Percentiles rank a stretch among this genome's conserved stretches.
These are phyloP conservation scores for Apophysomyces trapeziformis DNA, from an alignment of 371 early-diverging fungal species.

Conservation along the genomic window DNA sequence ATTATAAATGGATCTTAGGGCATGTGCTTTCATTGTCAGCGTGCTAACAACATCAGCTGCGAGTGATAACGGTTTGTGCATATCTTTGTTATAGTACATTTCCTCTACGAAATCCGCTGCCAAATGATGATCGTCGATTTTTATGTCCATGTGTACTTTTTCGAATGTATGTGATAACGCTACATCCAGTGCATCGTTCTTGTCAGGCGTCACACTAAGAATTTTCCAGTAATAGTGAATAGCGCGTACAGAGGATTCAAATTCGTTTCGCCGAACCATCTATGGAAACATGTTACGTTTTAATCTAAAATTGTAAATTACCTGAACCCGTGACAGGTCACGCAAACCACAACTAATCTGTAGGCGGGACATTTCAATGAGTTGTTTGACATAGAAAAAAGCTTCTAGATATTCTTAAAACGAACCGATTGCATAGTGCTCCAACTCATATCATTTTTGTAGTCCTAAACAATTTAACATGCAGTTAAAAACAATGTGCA, in stretches of 20 bases:
- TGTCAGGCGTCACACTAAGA: slow-evolving; percentile 14
- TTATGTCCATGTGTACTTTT: not conserved
- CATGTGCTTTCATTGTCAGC: slow-evolving; percentile 10
- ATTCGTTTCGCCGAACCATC: slow-evolving; percentile 16
- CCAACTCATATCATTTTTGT: slow-evolving; percentile 28
- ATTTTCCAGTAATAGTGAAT: slow-evolving; percentile 32
- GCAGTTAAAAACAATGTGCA: slow-evolving; percentile 1
- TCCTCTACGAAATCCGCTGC: not conserved
- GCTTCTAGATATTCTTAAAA: slow-evolving; percentile 6
- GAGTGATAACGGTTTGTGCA: slow-evolving; percentile 12
- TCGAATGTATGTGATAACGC: slow-evolving; percentile 14
- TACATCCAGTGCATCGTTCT: slow-evolving; percentile 15
- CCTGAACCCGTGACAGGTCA: slow-evolving; percentile 25
- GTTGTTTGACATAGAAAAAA: not conserved
- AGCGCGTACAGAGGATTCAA: slow-evolving; percentile 18
- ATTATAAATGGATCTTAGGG: slow-evolving; percentile 13
- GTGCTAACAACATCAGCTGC: not conserved
- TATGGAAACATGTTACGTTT: slow-evolving; percentile 11
- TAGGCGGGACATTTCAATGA: not conserved
- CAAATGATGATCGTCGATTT: slow-evolving; percentile 11
- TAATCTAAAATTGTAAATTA: slow-evolving; percentile 14
- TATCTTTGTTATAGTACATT: slow-evolving; percentile 8
- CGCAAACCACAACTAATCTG: slow-evolving; percentile 34
- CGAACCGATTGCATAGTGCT: slow-evolving; percentile 28
- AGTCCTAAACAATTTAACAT: slow-evolving; percentile 15